Conservation (phyloP, 2,329 filamentous ascomycete species). For the Epichloe baconii region DNA sequence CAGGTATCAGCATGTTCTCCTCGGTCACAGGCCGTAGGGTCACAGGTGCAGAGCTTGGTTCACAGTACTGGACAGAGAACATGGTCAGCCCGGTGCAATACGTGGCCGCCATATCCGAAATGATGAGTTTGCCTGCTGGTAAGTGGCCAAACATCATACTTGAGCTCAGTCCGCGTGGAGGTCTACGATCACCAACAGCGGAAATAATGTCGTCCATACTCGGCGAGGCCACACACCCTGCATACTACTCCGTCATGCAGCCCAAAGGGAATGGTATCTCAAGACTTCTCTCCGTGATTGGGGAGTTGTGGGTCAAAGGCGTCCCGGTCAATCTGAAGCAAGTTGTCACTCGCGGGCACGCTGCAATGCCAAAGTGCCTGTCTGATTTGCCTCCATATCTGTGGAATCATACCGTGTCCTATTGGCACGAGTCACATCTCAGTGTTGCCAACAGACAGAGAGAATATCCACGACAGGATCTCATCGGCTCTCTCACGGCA, state of each 20-base stretch:
- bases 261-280: constrained; percentile 11
- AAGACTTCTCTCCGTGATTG: constrained; percentile 19
- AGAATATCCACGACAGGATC: constrained; percentile 32
- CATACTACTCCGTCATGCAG: constrained; percentile 18
- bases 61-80: constrained; percentile 33
- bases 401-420: constrained; percentile 39
- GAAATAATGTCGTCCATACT: constrained; percentile 19
- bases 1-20: constrained; percentile 25
- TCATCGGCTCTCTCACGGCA: constrained; percentile 33
- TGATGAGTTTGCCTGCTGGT: constrained; percentile 17
- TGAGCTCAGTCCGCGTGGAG: constrained; percentile 27
- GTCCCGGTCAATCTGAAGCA: constrained; percentile 18
- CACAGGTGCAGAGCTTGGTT: constrained; percentile 15
- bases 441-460: constrained; percentile 30
- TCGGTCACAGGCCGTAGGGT: constrained; percentile 22
- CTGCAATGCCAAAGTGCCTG: constrained; percentile 21
- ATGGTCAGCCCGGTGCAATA: constrained; percentile 32
- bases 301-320: constrained; percentile 25
- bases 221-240: constrained; percentile 1
- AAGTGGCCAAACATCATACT: constrained; percentile 23
- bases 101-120: constrained; percentile 22
- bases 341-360: constrained; percentile 12
- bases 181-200: constrained; percentile 22
- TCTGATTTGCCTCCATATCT: constrained; percentile 36
- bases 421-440: constrained; percentile 41